Evolutionary conservation across 805 yeast species (phyloP), one percentile per base, ranked within the genome.

Genomic region (Torulaspora microellipsoides): DNA sequence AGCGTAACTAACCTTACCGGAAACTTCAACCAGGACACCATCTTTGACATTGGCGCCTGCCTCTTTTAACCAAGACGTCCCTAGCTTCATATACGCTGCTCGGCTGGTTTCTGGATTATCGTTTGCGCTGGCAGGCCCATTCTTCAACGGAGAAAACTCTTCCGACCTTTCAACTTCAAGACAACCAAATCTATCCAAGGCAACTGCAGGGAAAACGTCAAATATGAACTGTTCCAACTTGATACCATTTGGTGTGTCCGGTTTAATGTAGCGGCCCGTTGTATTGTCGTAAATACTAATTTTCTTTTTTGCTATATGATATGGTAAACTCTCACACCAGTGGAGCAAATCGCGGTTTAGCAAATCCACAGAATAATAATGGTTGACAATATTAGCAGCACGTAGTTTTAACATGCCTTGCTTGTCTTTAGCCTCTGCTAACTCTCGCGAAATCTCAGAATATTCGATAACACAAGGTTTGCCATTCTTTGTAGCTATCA

Each of bases 351-450:
- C 71, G 27, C 67, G 52, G 23, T 67, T 64, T 56, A 93, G 70
- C 56, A 89, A 77, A n/a, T 76, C 83, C 36, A 86, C 86, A 3
- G 90, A 82, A 66, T 91, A 93, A 67, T 90, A 93, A 67, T 93
- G 99, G 64, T 93, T 93, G 43, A 93, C 99, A 51, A 93, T 93
- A 66, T 93, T 93, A 20, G 96, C 99, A 3, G 98, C 96, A 54
- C 98, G 77, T 54, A 88, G 76, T 51, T 76, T 76, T 46, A 93
- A 73, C 48, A 82, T 70, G 13, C 81, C 84, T 20, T 73, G 63
- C 1, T 75, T 73, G 50, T 84, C 93, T 23, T 66, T 67, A 47
- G 78, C 80, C 56, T 78, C 78, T 15, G 91, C 83, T 57, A 90
- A 72, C 52, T 84, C 90, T 27, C 69, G 59, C 8, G 88, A 74